Conservation (phyloP, 2,329 filamentous ascomycete species). For the Basipetospora chlamydospora region DNA sequence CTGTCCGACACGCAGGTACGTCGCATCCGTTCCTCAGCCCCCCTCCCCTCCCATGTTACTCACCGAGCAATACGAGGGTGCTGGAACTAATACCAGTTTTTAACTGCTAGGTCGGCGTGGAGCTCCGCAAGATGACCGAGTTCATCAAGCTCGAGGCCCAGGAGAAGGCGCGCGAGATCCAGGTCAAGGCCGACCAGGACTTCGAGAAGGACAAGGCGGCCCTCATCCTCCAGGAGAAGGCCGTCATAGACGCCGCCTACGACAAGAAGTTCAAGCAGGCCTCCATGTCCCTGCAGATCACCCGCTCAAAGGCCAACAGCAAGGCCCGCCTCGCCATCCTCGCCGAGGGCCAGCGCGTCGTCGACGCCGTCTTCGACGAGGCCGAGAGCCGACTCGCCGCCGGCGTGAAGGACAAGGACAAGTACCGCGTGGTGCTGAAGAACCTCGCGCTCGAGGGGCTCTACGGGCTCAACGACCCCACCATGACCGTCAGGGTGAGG, state of each 20-base stretch:
- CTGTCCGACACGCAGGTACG: constrained; percentile 93
- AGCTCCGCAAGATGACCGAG: constrained; percentile 99
- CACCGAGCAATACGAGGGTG: background rate
- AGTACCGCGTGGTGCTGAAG: constrained; percentile 66
- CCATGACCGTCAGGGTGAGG: constrained; percentile 58
- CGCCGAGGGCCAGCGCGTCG: constrained; percentile 71
- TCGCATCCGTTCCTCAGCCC: constrained; percentile 8
- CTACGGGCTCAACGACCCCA: constrained; percentile 73
- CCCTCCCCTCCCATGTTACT: background rate
- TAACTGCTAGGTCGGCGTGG: constrained; percentile 96
- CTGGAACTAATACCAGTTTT: no score
- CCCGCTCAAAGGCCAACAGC: constrained; percentile 88
- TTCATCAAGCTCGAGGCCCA: constrained; percentile 98
- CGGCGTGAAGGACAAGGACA: constrained; percentile 51
- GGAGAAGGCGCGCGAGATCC: constrained; percentile 94
- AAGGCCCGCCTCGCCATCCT: constrained; percentile 87
- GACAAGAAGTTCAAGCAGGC: constrained; percentile 99
- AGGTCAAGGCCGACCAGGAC: constrained; percentile 97
- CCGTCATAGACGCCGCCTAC: constrained; percentile 82
- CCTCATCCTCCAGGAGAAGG: constrained; percentile 89
- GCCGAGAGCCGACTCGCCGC: constrained; percentile 56
- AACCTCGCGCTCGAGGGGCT: constrained; percentile 77
- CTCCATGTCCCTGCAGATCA: constrained; percentile 97
- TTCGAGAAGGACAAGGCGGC: constrained; percentile 99
- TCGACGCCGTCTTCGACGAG: constrained; percentile 78